Evolutionary conservation across 148 eudicot genomes (phyloP), one percentile per base, ranked within the genome.

Genomic region (Nepenthes gracilis): DNA sequence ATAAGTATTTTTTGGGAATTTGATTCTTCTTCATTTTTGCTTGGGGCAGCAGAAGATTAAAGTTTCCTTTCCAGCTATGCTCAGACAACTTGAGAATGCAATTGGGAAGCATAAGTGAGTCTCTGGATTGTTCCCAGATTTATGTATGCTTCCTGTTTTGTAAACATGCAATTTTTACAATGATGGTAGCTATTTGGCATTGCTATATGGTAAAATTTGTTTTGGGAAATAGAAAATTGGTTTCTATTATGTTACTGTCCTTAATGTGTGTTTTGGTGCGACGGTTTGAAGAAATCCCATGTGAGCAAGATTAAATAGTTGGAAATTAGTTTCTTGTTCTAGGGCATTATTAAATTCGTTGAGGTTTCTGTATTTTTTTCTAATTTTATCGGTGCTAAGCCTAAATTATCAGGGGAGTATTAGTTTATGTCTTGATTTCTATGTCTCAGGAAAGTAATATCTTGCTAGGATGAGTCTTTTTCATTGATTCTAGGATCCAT

Each of bases 71-170:
- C 82, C 90, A n/a, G 34, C 62, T 55, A 69, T 81, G 62, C 68
- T 76, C 62, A 64, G 62, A 58, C 78, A 77, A 48, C 87, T 94
- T 61, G 72, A 58, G 72, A 54, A 69, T 54, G 87, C 90, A 10
- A 70, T 86, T 55, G 65, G 72, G 74, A 75, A 80, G 63, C 95
- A 94, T 74, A 78, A 69, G 99, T 89, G 78, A 84, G 95, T 76
- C 36, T 61, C 54, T n/a, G 9, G 35, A 8, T 58, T 64, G 5
- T 35, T 55, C 49, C 6, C 48, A 38, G 8, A 23, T 11, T 14
- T 7, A 55, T 35, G 35, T 55, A 6, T 23, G 2, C 10, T 12
- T n/a, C 57, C 0, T 63, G 45, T 35, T 14, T 33, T 9, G 34
- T 35, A 35, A 11, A n/a, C n/a, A 2, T 5, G 12, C n/a, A 6